Evolutionary conservation across 495 filamentous ascomycete genomes (phyloP), one percentile per base, ranked within the genome.

Genomic region (Xylaria bambusicola): DNA sequence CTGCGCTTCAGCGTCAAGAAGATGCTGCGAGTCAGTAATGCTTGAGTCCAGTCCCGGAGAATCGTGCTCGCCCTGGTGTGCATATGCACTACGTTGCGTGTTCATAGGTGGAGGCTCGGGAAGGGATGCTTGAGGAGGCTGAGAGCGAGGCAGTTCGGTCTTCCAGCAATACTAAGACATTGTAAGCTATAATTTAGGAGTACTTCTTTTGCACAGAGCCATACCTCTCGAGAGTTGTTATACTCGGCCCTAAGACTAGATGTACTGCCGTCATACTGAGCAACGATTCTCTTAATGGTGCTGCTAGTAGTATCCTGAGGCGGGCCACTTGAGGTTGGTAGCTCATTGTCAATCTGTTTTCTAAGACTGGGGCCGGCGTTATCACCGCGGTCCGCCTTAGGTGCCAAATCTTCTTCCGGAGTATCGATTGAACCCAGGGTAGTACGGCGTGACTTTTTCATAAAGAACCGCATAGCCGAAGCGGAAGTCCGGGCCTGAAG

Each of bases 201-300:
- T 6, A 15, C 15, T 27, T n/a, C 13, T 1, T 17, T 21, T 15
- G 9, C 23, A 29, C 4, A 44, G 8, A 0, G 6, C 10, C 27
- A 8, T 58, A 58, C 55, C 44, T 58, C 55, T 31, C 29, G 7
- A 10, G n/a, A 9, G 15, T 58, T n/a, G 15, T 17, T 10, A 13
- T 31, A n/a, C 17, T 50, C 41, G 5, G 10, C 2, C 33, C 49
- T 41, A 29, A 20, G 23, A 41, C 17, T 17, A 2, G 26, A 6
- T 50, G 48, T 18, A 46, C 52, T 0, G 58, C 42, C 40, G 7
- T 62, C 33, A 41, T 73, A 73, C 41, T 71, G 66, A 1, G 65
- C 61, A 38, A 69, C 59, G 7, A 73, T 73, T 40, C 66, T 63
- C 26, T 69, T 69, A 13, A 73, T 64, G 0, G 71, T 71, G 38